Conservation (phyloP, 768 basidiomycete species). For the Zangia roseola region DNA sequence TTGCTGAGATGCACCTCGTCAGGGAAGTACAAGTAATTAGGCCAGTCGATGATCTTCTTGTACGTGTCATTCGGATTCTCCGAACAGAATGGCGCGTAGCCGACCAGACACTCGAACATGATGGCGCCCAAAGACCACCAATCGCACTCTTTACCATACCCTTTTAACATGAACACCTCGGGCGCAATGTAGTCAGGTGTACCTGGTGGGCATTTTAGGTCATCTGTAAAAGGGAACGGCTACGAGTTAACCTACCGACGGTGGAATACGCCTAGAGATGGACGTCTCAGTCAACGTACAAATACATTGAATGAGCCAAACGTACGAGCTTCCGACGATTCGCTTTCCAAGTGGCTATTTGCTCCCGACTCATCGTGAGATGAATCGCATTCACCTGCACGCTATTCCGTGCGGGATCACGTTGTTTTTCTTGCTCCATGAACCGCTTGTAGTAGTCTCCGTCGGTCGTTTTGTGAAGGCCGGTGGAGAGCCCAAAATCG, state of each 20-base stretch:
- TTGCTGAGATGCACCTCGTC: slow-evolving; percentile 92
- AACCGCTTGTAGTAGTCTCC: slow-evolving; percentile 92
- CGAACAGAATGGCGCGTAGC: slow-evolving; percentile 97
- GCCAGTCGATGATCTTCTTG: slow-evolving; percentile 98
- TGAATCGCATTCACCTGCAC: slow-evolving; percentile 98
- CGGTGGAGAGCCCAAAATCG: slow-evolving; percentile 97
- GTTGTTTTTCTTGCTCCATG: slow-evolving; percentile 72
- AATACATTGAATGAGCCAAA: background rate
- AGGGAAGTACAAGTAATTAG: slow-evolving; percentile 86
- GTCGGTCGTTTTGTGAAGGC: slow-evolving; percentile 95
- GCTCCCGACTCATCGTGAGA: slow-evolving; percentile 93
- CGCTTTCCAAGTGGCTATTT: slow-evolving; percentile 99
- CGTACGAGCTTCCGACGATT: slow-evolving; percentile 91
- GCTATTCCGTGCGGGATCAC: slow-evolving; percentile 77
- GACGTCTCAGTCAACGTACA: slow-evolving; percentile 5
- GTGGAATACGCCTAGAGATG: slow-evolving; percentile 87
- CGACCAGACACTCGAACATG: slow-evolving; percentile 98
- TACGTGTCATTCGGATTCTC: slow-evolving; percentile 98
- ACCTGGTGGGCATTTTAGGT: slow-evolving; percentile 18
- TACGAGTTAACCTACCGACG: slow-evolving; percentile 41
- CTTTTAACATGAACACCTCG: slow-evolving; percentile 95
- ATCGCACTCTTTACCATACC: slow-evolving; percentile 98
- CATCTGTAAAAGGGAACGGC: background rate
- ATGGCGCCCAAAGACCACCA: slow-evolving; percentile 99
- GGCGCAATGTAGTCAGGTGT: slow-evolving; percentile 78